Evolutionary conservation across 1,284 basidiomycete genomes (phyloP).

Genomic region (Tylopilus sp.): DNA sequence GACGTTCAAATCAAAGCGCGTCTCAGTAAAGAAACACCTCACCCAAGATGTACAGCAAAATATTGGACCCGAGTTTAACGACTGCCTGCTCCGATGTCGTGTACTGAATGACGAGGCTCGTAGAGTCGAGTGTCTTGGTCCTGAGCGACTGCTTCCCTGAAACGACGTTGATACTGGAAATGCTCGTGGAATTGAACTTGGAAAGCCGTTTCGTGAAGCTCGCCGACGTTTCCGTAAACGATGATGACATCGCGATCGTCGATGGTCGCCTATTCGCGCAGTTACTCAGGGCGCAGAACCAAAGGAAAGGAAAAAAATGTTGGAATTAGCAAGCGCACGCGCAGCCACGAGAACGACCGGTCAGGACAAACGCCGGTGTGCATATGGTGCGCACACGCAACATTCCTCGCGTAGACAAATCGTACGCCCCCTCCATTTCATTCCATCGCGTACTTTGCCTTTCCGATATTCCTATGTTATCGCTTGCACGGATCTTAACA

Average conservation of each 20-base stretch:
- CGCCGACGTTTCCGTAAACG: slow-evolving; percentile 46
- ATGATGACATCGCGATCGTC: slow-evolving; percentile 46
- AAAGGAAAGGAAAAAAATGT: background rate
- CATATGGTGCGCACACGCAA: too few species aligned
- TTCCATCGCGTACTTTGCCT: too few species aligned
- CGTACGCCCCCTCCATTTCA: too few species aligned
- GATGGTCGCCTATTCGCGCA: slow-evolving; percentile 41
- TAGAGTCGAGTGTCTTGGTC: slow-evolving; percentile 33
- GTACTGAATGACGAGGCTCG: slow-evolving; percentile 41
- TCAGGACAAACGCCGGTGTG: too few species aligned
- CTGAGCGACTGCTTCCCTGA: slow-evolving; percentile 40
- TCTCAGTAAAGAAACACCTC: slow-evolving; percentile 6
- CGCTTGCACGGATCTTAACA: too few species aligned
- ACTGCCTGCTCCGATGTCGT: slow-evolving; percentile 44
- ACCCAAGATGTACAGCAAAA: slow-evolving; percentile 47
- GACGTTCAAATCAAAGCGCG: slow-evolving; percentile 3
- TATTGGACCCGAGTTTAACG: slow-evolving; percentile 38
- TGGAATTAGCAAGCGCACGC: too few species aligned
- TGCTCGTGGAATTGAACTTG: slow-evolving; percentile 28
- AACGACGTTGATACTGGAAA: slow-evolving; percentile 35
- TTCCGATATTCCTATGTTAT: too few species aligned
- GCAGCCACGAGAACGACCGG: too few species aligned
- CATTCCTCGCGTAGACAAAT: too few species aligned
- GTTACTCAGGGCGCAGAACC: slow-evolving; percentile 1
- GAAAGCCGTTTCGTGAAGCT: slow-evolving; percentile 50